Conservation (phyloP, 331 rosid species). For the Malus hybrid region DNA sequence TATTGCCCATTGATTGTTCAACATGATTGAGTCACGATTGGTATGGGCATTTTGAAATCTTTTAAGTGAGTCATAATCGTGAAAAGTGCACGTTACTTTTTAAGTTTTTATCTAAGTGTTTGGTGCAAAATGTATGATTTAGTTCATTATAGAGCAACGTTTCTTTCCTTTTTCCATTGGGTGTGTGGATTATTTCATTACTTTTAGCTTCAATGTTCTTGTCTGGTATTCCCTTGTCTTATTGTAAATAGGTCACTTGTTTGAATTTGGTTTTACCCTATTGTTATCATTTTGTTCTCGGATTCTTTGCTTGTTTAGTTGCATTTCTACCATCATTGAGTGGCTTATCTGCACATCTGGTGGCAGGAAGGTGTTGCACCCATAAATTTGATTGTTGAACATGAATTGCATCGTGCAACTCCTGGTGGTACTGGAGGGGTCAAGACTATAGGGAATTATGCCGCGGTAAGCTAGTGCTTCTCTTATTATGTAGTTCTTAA, state of each 20-base stretch:
- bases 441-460: constrained; percentile 97
- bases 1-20: neutral
- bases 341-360: constrained; percentile 8
- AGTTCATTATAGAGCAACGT: too few relatives aligned
- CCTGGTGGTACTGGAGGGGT: constrained; percentile 99
- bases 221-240: neutral
- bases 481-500: neutral
- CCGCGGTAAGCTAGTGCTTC: constrained; percentile 59
- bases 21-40: neutral
- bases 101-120: neutral
- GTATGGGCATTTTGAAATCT: neutral
- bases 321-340: neutral
- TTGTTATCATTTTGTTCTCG: neutral
- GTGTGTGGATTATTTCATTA: neutral
- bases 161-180: neutral
- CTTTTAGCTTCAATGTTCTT: neutral
- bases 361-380: constrained; percentile 66
- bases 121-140: neutral
- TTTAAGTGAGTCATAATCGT: neutral
- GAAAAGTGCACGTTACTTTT: neutral
- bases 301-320: neutral
- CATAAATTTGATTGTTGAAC: constrained; percentile 38
- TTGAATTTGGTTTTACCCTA: neutral
- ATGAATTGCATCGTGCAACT: constrained; percentile 89
- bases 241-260: neutral